phyloP scores from a whole-genome alignment of 768 basidiomycete genomes.

The Mycena chlorophos region DNA sequence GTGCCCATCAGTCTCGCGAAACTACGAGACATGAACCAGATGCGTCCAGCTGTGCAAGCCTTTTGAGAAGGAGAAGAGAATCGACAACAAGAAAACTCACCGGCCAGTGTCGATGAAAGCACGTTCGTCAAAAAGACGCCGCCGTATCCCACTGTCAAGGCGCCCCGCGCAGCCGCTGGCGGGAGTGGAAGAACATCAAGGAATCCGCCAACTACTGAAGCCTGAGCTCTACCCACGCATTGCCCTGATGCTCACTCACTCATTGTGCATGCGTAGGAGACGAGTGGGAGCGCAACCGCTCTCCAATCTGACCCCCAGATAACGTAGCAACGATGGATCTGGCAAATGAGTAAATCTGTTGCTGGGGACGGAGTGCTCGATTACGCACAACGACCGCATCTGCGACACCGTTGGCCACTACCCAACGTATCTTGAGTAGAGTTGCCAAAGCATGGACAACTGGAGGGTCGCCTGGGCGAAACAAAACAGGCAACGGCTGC shows the following conservation, averaged over 20 bases:
- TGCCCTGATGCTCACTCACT: background rate
- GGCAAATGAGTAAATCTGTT: background rate
- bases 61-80: background rate
- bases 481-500: background rate
- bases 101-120: background rate
- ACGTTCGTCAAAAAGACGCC: conserved; percentile 1
- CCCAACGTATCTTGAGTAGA: conserved; percentile 2
- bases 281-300: background rate
- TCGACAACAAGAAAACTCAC: background rate
- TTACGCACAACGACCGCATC: background rate
- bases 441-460: background rate
- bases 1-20: background rate
- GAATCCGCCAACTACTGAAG: background rate
- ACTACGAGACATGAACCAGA: background rate
- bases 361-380: background rate
- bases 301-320: background rate
- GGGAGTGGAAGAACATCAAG: background rate
- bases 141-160: background rate
- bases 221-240: background rate
- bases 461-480: background rate
- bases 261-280: background rate
- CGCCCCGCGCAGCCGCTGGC: background rate
- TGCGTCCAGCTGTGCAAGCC: background rate
- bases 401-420: background rate
- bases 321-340: conserved; percentile 4